Evolutionary conservation across 2,329 filamentous ascomycete species (phyloP).

Genomic region (Parafenestella ontariensis): DNA sequence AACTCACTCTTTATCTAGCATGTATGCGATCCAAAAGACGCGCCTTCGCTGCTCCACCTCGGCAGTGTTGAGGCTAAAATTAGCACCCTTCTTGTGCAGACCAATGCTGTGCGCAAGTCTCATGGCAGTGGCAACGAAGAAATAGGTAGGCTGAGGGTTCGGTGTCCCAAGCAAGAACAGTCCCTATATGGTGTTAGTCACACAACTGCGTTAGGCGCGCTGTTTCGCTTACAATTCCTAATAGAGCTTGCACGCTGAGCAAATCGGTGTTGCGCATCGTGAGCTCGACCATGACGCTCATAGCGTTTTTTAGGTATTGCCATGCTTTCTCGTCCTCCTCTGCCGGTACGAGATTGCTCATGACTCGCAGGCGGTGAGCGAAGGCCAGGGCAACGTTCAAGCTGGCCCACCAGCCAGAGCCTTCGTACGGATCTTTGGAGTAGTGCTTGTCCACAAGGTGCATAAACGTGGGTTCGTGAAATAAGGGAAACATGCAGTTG

Average conservation of each 20-base stretch:
- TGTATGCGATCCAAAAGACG: conserved; percentile 79
- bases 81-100: conserved; percentile 89
- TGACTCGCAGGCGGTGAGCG: conserved; percentile 87
- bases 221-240: conserved; percentile 73
- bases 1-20: conserved; percentile 72
- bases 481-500: conserved; percentile 98
- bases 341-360: conserved; percentile 89
- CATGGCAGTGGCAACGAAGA: conserved; percentile 89
- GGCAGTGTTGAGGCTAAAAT: conserved; percentile 90
- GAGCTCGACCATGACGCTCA: conserved; percentile 90
- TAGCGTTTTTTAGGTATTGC: conserved; percentile 95
- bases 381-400: conserved; percentile 95
- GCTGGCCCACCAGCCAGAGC: conserved; percentile 98
- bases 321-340: conserved; percentile 95
- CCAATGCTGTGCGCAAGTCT: conserved; percentile 92
- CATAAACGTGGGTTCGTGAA: conserved; percentile 98
- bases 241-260: conserved; percentile 88
- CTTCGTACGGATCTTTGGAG: conserved; percentile 88
- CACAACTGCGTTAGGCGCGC: not conserved
- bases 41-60: conserved; percentile 90
- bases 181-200: conserved; percentile 55
- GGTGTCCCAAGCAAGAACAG: conserved; percentile 95
- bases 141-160: conserved; percentile 92
- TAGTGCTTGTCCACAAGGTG: conserved; percentile 95
- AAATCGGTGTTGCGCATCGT: conserved; percentile 97